A percentile compares a stretch with the other conserved stretches of the same genome.
phyloP scores from a whole-genome alignment of 2,329 filamentous ascomycete species.

The Colletotrichum truncatum region DNA sequence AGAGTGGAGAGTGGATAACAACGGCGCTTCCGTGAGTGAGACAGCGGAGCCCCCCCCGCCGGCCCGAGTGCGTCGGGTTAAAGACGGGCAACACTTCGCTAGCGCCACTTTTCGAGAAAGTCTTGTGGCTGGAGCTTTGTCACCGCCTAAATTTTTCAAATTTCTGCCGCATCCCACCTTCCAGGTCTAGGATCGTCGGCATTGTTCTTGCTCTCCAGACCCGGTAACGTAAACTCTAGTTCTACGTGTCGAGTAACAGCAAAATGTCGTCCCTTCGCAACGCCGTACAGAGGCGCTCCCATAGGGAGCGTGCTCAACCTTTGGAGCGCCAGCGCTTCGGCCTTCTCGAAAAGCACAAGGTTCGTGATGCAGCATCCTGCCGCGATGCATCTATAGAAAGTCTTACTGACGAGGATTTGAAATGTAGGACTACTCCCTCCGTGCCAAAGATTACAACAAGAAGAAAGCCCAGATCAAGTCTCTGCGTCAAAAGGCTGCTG shows the following conservation, averaged over 20 bases:
- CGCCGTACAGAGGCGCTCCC: constrained; percentile 81
- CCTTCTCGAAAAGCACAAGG: constrained; percentile 95
- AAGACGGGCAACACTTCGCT: neutral
- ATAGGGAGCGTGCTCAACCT: constrained; percentile 90
- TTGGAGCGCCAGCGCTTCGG: constrained; percentile 86
- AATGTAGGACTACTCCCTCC: constrained; percentile 68
- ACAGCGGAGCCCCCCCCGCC: constrained; percentile 6
- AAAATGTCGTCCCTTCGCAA: constrained; percentile 66
- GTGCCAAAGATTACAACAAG: constrained; percentile 72
- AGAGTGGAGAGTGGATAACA: constrained; percentile 6
- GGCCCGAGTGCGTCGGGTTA: neutral
- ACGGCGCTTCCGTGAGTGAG: neutral
- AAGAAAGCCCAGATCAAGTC: constrained; percentile 69
- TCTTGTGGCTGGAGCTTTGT: constrained; percentile 13
- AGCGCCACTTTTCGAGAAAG: neutral
- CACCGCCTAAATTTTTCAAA: constrained; percentile 33
- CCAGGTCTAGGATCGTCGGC: neutral
- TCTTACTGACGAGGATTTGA: neutral
- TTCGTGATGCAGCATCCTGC: constrained; percentile 40
- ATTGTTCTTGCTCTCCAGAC: neutral
- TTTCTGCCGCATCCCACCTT: constrained; percentile 32
- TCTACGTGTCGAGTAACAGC: neutral
- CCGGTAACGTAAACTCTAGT: neutral
- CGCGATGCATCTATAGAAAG: neutral
- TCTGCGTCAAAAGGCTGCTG: constrained; percentile 68